These are phyloP conservation scores for Fragilaria radians DNA, from an alignment of 108 stramenopile genomes.

Conservation along the genomic window DNA sequence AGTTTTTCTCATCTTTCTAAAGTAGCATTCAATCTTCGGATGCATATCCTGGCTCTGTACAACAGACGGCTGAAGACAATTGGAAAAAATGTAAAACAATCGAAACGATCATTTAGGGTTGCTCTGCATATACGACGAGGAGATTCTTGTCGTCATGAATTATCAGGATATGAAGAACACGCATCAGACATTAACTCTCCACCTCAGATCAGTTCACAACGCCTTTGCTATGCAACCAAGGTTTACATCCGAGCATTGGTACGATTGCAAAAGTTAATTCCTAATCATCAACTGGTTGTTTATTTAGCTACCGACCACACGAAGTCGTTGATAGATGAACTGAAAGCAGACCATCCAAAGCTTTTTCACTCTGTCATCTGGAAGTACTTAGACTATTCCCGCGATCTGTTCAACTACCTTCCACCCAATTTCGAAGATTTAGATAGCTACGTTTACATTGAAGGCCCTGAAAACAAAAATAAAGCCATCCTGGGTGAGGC, in stretches of 20 bases:
- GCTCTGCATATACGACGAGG: slow-evolving; percentile 19
- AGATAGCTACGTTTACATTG: slow-evolving; percentile 3
- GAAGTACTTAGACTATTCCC: slow-evolving; percentile 14
- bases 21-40: slow-evolving; percentile 15
- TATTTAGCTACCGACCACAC: slow-evolving; percentile 20
- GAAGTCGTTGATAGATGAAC: slow-evolving; percentile 9
- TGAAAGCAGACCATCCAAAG: slow-evolving; percentile 1
- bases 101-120: slow-evolving; percentile 6
- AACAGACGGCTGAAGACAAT: background rate
- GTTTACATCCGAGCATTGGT: slow-evolving; percentile 11
- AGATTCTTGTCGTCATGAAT: slow-evolving; percentile 18
- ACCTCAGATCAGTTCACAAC: slow-evolving; percentile 3
- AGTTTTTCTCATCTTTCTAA: slow-evolving; percentile 12
- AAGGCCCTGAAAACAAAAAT: slow-evolving; percentile 9
- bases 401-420: slow-evolving; percentile 8
- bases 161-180: background rate
- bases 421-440: background rate
- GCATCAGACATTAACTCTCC: slow-evolving; percentile 10
- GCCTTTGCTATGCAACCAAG: slow-evolving; percentile 14
- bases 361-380: slow-evolving; percentile 9
- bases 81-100: background rate
- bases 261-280: slow-evolving; percentile 5
- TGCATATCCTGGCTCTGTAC: slow-evolving; percentile 9
- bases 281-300: slow-evolving; percentile 9
- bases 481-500: slow-evolving; percentile 12